phyloP scores from a whole-genome alignment of 331 rosid genomes.

The Arachis monticola region DNA sequence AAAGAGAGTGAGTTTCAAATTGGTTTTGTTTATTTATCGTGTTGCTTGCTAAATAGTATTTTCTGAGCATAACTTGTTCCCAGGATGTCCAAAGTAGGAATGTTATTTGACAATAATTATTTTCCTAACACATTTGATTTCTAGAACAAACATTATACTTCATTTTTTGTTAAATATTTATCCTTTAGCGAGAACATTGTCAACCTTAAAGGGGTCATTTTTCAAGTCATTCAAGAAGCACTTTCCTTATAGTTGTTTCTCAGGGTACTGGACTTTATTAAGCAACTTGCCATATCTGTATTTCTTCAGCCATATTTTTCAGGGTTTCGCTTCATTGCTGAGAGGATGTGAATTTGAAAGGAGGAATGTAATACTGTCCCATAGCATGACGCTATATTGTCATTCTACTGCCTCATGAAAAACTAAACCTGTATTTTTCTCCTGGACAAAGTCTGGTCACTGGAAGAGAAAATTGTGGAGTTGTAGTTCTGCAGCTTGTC shows the following conservation, averaged over 20 bases:
- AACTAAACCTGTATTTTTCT: slow-evolving; percentile 6
- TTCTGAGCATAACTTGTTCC: slow-evolving; percentile 25
- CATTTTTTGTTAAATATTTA: neutral
- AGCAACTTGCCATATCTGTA: slow-evolving; percentile 6
- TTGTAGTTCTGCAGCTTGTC: slow-evolving; percentile 26
- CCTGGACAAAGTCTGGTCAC: slow-evolving; percentile 2
- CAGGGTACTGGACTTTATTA: neutral
- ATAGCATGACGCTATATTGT: slow-evolving; percentile 11
- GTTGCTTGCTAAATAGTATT: neutral
- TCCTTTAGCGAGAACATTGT: slow-evolving; percentile 19
- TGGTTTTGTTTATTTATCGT: slow-evolving; percentile 8
- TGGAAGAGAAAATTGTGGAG: neutral
- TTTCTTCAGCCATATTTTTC: slow-evolving; percentile 1
- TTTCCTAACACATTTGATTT: neutral
- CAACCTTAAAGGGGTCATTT: neutral
- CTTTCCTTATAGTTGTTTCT: neutral
- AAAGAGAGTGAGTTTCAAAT: slow-evolving; percentile 71
- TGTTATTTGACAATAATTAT: neutral
- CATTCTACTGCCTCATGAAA: neutral
- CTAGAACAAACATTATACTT: neutral
- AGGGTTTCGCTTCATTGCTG: neutral
- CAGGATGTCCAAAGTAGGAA: neutral
- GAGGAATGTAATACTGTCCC: neutral
- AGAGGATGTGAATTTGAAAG: slow-evolving; percentile 8
- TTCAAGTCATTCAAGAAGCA: slow-evolving; percentile 14